Conservation (phyloP, 768 basidiomycete genomes). For the Mycena pura region DNA sequence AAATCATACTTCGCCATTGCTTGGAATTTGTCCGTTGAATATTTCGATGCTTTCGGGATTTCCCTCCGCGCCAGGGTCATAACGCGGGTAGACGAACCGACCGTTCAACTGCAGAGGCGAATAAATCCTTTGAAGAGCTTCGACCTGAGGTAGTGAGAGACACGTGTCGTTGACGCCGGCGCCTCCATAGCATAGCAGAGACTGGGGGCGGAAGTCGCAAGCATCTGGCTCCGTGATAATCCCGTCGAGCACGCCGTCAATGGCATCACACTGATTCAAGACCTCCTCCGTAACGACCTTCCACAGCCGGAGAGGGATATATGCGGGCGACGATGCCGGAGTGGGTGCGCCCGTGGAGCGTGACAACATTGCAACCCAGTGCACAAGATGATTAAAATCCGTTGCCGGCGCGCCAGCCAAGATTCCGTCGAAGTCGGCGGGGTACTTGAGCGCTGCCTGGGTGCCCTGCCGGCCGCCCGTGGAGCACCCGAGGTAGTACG, state of each 20-base stretch:
- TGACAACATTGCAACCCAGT: slow-evolving; percentile 9
- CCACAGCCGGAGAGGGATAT: slow-evolving; percentile 29
- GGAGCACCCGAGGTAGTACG: slow-evolving; percentile 37
- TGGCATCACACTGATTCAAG: slow-evolving; percentile 11
- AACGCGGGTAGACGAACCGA: slow-evolving; percentile 24
- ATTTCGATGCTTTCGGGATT: background rate
- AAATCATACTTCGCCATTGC: background rate
- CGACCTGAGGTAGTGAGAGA: slow-evolving; percentile 28
- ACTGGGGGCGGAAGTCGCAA: slow-evolving; percentile 31
- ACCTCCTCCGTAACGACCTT: slow-evolving; percentile 27
- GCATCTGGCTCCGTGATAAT: slow-evolving; percentile 33
- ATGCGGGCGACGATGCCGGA: slow-evolving; percentile 9
- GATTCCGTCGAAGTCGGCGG: slow-evolving; percentile 37
- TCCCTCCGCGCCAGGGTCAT: slow-evolving; percentile 20
- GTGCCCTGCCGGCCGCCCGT: slow-evolving; percentile 36
- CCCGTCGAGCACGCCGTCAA: slow-evolving; percentile 33
- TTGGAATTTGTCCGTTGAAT: slow-evolving; percentile 8
- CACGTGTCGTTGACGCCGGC: slow-evolving; percentile 5
- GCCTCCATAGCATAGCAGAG: slow-evolving; percentile 19
- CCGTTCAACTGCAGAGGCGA: slow-evolving; percentile 28
- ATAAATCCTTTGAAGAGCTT: slow-evolving; percentile 29
- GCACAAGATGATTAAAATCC: slow-evolving; percentile 15
- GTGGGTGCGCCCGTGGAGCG: slow-evolving; percentile 16
- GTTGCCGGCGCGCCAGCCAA: slow-evolving; percentile 35
- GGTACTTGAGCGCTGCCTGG: slow-evolving; percentile 31